phyloP scores from a whole-genome alignment of 1,139 yeast genomes.

The Yamadazyma songkhlaensis region DNA sequence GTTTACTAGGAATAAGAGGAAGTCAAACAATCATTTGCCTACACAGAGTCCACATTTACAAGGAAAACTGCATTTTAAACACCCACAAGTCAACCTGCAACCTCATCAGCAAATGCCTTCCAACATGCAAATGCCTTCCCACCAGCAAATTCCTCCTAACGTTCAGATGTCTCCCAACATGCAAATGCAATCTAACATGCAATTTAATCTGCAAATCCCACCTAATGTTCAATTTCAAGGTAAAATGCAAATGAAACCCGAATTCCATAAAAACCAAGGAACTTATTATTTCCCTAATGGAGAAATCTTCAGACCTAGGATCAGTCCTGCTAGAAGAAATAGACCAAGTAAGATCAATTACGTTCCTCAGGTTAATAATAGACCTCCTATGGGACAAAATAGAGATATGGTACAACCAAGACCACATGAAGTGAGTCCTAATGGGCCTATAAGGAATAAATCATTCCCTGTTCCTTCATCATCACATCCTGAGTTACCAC shows the following conservation, averaged over 20 bases:
- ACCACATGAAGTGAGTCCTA: not conserved
- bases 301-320: slow-evolving; percentile 50
- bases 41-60: too few relatives aligned
- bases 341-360: slow-evolving; percentile 31
- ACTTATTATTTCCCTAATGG: slow-evolving; percentile 53
- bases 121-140: too few relatives aligned
- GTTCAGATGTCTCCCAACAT: too few relatives aligned
- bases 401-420: too few relatives aligned
- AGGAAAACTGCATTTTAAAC: too few relatives aligned
- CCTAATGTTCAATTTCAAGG: too few relatives aligned
- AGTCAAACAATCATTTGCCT: not conserved
- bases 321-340: slow-evolving; percentile 32
- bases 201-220: not conserved
- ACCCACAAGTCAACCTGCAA: too few relatives aligned
- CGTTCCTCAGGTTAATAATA: slow-evolving; percentile 5
- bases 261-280: slow-evolving; percentile 21
- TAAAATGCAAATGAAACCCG: too few relatives aligned
- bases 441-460: not conserved
- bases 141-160: slow-evolving; percentile 8
- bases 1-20: slow-evolving; percentile 19
- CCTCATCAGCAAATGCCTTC: too few relatives aligned
- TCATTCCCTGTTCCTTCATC: too few relatives aligned
- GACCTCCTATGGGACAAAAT: slow-evolving; percentile 1
- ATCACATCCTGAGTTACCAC: too few relatives aligned
- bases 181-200: not conserved